These are phyloP conservation scores for Neurospora crassa DNA, from an alignment of 2,329 filamentous ascomycete species.

Conservation along the genomic window DNA sequence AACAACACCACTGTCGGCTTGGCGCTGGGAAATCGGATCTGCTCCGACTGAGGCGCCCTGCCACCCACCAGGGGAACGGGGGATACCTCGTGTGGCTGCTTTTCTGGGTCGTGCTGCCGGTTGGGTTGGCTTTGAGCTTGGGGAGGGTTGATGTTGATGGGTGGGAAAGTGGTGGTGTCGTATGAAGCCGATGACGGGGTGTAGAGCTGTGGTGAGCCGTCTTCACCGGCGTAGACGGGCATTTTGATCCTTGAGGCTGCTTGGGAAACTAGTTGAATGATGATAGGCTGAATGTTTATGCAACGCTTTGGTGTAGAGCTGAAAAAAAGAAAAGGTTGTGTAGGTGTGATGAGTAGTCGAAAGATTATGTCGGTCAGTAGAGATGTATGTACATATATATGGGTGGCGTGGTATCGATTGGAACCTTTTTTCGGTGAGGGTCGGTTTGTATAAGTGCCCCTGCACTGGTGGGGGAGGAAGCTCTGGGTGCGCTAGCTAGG, in stretches of 20 bases:
- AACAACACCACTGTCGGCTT: constrained; percentile 57
- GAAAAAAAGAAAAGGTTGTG: too few species aligned
- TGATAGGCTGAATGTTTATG: neutral
- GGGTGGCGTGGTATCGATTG: neutral
- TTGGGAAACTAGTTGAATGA: neutral
- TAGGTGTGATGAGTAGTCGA: neutral
- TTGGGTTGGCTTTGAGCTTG: neutral
- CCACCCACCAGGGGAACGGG: constrained; percentile 42
- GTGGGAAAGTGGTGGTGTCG: neutral
- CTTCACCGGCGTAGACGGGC: neutral
- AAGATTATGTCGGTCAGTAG: neutral
- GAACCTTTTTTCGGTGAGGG: neutral
- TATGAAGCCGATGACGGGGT: neutral
- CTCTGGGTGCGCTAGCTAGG: neutral
- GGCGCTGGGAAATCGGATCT: constrained; percentile 41
- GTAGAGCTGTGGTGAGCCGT: neutral
- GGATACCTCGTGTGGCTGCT: constrained; percentile 24
- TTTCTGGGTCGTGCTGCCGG: neutral
- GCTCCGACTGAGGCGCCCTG: constrained; percentile 43
- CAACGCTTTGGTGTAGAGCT: neutral
- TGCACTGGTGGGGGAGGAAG: neutral
- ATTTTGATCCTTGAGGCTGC: neutral
- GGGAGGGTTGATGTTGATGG: neutral
- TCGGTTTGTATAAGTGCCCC: neutral
- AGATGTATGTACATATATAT: neutral